Conservation (phyloP, 768 basidiomycete species). For the Suillus weaverae region DNA sequence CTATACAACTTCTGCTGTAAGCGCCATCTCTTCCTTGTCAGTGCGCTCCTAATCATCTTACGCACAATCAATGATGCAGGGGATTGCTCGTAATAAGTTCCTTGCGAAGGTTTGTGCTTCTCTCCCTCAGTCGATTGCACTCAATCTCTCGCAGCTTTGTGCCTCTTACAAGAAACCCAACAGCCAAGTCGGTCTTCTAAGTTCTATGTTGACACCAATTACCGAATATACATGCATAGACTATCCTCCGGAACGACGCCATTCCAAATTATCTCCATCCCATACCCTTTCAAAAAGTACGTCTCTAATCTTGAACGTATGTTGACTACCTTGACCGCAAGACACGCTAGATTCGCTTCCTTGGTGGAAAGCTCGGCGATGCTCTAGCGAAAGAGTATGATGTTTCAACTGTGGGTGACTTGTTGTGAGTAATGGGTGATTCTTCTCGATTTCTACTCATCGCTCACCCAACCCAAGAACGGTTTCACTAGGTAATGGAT, state of each 20-base stretch:
- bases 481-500: conserved; percentile 53
- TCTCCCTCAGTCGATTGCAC: background rate
- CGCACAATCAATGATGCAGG: conserved; percentile 42
- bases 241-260: conserved; percentile 76
- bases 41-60: background rate
- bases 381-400: conserved; percentile 87
- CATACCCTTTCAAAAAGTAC: conserved; percentile 84
- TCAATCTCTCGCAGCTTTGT: conserved; percentile 53
- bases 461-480: conserved; percentile 35
- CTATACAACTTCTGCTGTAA: conserved; percentile 91
- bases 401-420: conserved; percentile 85
- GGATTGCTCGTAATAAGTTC: conserved; percentile 91
- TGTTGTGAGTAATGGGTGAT: conserved; percentile 59
- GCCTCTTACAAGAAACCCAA: conserved; percentile 93
- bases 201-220: background rate
- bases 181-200: conserved; percentile 57
- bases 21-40: conserved; percentile 24
- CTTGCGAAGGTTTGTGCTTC: conserved; percentile 73
- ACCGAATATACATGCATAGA: conserved; percentile 44
- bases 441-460: background rate
- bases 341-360: conserved; percentile 73
- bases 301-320: conserved; percentile 7
- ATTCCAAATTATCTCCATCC: conserved; percentile 85
- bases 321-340: conserved; percentile 4
- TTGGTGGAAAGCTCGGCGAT: conserved; percentile 93